Conservation (phyloP, 2,329 filamentous ascomycete species). For the Cercospora citrullina region DNA sequence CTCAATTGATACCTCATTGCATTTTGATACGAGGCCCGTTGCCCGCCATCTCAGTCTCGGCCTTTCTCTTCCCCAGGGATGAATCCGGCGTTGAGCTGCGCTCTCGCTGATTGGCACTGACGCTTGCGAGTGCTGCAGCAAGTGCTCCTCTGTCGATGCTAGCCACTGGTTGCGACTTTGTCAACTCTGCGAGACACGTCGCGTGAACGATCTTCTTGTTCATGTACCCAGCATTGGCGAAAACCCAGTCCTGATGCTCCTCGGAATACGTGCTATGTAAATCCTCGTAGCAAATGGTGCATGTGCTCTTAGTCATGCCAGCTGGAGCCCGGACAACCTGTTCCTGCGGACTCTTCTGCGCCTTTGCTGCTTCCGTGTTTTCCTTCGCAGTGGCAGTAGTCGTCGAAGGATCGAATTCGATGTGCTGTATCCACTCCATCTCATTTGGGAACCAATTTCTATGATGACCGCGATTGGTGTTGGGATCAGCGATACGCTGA, state of each 20-base stretch:
- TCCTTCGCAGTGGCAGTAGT: slow-evolving; percentile 46
- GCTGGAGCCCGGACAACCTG: slow-evolving; percentile 83
- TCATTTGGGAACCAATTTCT: slow-evolving; percentile 95
- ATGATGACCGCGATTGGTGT: slow-evolving; percentile 76
- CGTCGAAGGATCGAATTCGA: slow-evolving; percentile 69
- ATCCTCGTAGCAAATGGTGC: slow-evolving; percentile 92
- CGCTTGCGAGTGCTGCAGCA: slow-evolving; percentile 29
- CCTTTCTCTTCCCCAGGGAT: slow-evolving; percentile 38
- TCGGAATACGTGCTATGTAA: slow-evolving; percentile 92
- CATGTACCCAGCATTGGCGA: slow-evolving; percentile 82
- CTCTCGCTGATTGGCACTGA: slow-evolving; percentile 29
- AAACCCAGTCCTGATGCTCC: slow-evolving; percentile 94
- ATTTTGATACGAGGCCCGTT: slow-evolving; percentile 28
- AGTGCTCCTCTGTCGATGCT: slow-evolving; percentile 24
- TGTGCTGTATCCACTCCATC: slow-evolving; percentile 85
- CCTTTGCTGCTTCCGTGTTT: slow-evolving; percentile 42
- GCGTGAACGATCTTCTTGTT: slow-evolving; percentile 83
- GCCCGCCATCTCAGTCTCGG: slow-evolving; percentile 33
- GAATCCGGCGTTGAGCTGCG: slow-evolving; percentile 40
- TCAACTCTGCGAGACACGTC: slow-evolving; percentile 82
- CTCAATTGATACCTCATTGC: slow-evolving; percentile 16
- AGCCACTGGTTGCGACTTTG: slow-evolving; percentile 49
- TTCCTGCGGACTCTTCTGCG: slow-evolving; percentile 59
- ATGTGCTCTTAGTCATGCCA: slow-evolving; percentile 71
- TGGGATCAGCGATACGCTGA: slow-evolving; percentile 80